These are phyloP conservation scores for Dactylellina drechsleri DNA, from an alignment of 2,329 filamentous ascomycete genomes.

Conservation along the genomic window DNA sequence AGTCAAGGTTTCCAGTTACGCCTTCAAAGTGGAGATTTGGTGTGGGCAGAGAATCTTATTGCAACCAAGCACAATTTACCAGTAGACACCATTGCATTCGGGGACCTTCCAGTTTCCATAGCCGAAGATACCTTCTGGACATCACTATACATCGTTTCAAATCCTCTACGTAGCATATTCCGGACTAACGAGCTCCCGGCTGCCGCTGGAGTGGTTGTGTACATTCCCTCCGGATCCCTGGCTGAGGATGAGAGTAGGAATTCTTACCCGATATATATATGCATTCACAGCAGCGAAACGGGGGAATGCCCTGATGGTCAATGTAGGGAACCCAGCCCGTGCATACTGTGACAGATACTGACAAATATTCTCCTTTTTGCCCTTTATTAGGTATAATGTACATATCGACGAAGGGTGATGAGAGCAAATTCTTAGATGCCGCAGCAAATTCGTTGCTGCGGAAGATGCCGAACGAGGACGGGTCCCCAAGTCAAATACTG, in stretches of 20 bases:
- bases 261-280: conserved; percentile 68
- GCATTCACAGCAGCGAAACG: conserved; percentile 87
- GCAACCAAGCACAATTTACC: conserved; percentile 76
- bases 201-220: conserved; percentile 33
- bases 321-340: conserved; percentile 73
- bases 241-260: conserved; percentile 57
- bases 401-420: conserved; percentile 25
- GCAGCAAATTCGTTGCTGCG: conserved; percentile 31
- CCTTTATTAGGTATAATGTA: conserved; percentile 35
- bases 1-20: conserved; percentile 61
- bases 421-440: conserved; percentile 9
- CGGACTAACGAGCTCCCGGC: conserved; percentile 30
- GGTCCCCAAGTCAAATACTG: conserved; percentile 17
- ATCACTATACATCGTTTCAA: conserved; percentile 67
- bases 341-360: not conserved
- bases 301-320: conserved; percentile 89
- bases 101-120: conserved; percentile 62
- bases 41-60: conserved; percentile 69
- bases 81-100: conserved; percentile 73
- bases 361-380: not conserved
- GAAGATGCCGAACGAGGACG: conserved; percentile 21
- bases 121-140: conserved; percentile 60
- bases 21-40: conserved; percentile 69
- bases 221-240: conserved; percentile 57
- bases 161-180: conserved; percentile 11